These are phyloP conservation scores for Magnusiomyces ingens DNA, from an alignment of 1,139 yeast genomes.

Conservation along the genomic window DNA sequence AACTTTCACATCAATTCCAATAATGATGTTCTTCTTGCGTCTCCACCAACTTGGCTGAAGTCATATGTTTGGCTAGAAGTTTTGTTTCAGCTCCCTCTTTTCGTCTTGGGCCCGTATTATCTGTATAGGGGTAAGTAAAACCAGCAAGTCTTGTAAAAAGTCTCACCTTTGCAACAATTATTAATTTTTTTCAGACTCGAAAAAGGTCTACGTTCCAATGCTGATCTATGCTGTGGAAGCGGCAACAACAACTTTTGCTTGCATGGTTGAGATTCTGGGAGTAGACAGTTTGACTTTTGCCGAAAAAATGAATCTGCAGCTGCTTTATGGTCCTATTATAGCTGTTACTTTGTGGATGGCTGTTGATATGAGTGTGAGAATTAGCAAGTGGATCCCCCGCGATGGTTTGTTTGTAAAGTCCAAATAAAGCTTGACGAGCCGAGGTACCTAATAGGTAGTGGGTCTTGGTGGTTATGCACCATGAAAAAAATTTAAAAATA, in stretches of 20 bases:
- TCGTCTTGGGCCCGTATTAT: slow-evolving; percentile 41
- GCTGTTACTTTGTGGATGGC: slow-evolving; percentile 54
- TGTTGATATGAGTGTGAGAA: slow-evolving; percentile 39
- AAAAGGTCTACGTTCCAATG: slow-evolving; percentile 43
- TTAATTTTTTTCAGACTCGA: slow-evolving; percentile 18
- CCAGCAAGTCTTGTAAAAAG: background rate
- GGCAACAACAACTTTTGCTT: slow-evolving; percentile 60
- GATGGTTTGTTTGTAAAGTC: background rate
- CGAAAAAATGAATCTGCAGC: slow-evolving; percentile 41
- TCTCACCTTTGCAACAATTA: background rate
- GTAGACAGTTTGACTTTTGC: slow-evolving; percentile 22
- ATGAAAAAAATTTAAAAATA: too few species aligned
- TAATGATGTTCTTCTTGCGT: slow-evolving; percentile 59
- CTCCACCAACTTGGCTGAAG: slow-evolving; percentile 62
- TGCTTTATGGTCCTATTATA: slow-evolving; percentile 60
- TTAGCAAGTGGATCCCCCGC: slow-evolving; percentile 17
- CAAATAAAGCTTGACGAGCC: too few species aligned
- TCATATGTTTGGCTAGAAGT: slow-evolving; percentile 67
- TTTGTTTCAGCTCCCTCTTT: slow-evolving; percentile 70
- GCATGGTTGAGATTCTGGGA: slow-evolving; percentile 34
- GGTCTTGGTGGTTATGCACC: too few species aligned
- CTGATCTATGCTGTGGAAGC: slow-evolving; percentile 76
- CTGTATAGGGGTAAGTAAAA: slow-evolving; percentile 23
- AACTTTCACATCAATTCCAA: slow-evolving; percentile 55
- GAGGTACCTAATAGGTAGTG: too few species aligned